Conservation (phyloP, 1,139 yeast species). For the Suhomyces chickasaworum region DNA sequence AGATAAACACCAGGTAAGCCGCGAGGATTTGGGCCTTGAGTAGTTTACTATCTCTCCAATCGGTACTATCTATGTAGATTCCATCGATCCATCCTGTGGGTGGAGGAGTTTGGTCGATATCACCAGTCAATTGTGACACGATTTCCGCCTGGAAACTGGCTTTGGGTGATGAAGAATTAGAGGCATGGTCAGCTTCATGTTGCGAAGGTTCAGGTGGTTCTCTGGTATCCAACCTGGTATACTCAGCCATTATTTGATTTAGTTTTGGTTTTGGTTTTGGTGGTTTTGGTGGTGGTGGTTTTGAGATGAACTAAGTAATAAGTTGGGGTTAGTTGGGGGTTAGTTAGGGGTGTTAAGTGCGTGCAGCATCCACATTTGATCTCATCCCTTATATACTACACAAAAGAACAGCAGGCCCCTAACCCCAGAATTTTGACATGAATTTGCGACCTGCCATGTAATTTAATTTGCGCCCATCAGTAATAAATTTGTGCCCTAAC, state of each 20-base stretch:
- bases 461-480: background rate
- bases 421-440: background rate
- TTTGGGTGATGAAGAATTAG: background rate
- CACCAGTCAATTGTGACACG: background rate
- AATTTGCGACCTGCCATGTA: background rate
- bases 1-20: conserved; percentile 38
- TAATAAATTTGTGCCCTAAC: background rate
- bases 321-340: too few species aligned
- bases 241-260: background rate
- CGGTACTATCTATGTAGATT: conserved; percentile 36
- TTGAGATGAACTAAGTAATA: too few species aligned
- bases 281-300: too few species aligned
- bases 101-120: background rate
- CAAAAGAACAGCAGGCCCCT: background rate
- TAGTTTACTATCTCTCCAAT: conserved; percentile 42
- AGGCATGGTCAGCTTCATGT: background rate
- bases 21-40: conserved; percentile 44
- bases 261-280: background rate
- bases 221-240: background rate
- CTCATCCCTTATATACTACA: background rate
- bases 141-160: background rate
- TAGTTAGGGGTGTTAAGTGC: background rate
- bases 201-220: background rate
- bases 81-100: conserved; percentile 8
- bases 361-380: background rate